Base-by-base conservation (phyloP, 2,329 filamentous ascomycete genomes). In the Trichoderma citrinoviride region DNA sequence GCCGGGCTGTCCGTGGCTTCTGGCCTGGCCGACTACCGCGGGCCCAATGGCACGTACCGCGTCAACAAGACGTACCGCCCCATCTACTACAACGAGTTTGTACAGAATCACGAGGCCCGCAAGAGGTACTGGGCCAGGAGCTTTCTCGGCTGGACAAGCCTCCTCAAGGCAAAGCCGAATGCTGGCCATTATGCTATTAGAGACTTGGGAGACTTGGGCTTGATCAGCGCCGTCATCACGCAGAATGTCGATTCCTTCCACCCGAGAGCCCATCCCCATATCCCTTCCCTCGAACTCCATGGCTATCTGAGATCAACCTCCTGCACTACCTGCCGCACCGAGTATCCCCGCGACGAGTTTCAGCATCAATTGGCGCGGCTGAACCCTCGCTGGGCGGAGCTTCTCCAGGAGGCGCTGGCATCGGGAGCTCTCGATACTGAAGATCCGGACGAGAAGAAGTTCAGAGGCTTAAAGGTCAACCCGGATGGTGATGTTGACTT, bases 171-270 rank as follows among this genome's bases (percentile, higher is more conserved):
- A n/a, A 81, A 80, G 65, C 93, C 94, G 14, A 98, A 98, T 73
- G 79, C 81, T 3, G 88, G 88, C 2, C 95, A 99, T 78, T 83
- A 85, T 74, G 92, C 93, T 2, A 85, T 98, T 64, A 83, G 85
- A 60, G 83, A 89, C 68, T 80, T 98, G 41, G 90, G 87, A 3
- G 77, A 83, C 5, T 79, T 95, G 69, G 93, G 93, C 2, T 78
- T 93, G 56, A 81, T 97, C 47, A 85, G 84, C 65, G 86, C 81
- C 61, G 91, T 97, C 66, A 87, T 99, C 70, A 98, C 95, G 46
- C 95, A 99, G 75, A 98, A 98, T 74, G 95, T 99, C 58, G 95
- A 99, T 78, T 97, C 93, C 2, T 96, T 99, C 75, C 95, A 99
- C 77, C 82, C 84, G 2, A 79, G 79, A 66, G 90, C 92, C 0